Conservation (phyloP, 2,329 filamentous ascomycete species). For the Aureobasidium zeae region DNA sequence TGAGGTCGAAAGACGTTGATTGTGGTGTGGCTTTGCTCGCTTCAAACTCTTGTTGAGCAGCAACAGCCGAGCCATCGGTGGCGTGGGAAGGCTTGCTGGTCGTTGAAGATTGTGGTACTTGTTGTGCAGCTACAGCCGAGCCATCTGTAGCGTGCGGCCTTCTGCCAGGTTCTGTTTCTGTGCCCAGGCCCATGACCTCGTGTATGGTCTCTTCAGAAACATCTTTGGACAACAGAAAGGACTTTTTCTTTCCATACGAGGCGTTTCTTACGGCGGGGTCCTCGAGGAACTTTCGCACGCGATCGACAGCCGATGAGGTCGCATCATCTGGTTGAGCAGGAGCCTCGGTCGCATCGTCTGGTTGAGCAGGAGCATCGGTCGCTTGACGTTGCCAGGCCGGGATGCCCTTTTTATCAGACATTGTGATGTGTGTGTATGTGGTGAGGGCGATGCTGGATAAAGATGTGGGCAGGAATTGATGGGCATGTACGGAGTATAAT, state of each 20-base stretch:
- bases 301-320: slow-evolving; percentile 39
- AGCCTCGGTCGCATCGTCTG: too few species aligned
- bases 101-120: slow-evolving; percentile 8
- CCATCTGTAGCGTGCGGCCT: too few species aligned
- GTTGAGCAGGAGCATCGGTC: slow-evolving; percentile 1
- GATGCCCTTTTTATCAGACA: slow-evolving; percentile 25
- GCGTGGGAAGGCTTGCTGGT: neutral
- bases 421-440: slow-evolving; percentile 15
- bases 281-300: slow-evolving; percentile 66
- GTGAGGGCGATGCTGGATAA: neutral
- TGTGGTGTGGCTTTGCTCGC: neutral
- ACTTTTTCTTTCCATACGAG: slow-evolving; percentile 60
- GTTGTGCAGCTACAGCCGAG: neutral
- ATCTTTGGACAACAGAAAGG: slow-evolving; percentile 71
- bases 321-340: slow-evolving; percentile 11
- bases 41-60: slow-evolving; percentile 13
- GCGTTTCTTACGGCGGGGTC: slow-evolving; percentile 63
- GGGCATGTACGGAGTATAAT: too few species aligned
- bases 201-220: slow-evolving; percentile 59
- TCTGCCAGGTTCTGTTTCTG: neutral
- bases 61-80: slow-evolving; percentile 1
- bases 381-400: slow-evolving; percentile 28
- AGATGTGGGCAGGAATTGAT: neutral
- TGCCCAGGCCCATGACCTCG: slow-evolving; percentile 42
- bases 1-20: slow-evolving; percentile 53